Conservation (phyloP, 306 rosid genomes). For the Cercis canadensis region DNA sequence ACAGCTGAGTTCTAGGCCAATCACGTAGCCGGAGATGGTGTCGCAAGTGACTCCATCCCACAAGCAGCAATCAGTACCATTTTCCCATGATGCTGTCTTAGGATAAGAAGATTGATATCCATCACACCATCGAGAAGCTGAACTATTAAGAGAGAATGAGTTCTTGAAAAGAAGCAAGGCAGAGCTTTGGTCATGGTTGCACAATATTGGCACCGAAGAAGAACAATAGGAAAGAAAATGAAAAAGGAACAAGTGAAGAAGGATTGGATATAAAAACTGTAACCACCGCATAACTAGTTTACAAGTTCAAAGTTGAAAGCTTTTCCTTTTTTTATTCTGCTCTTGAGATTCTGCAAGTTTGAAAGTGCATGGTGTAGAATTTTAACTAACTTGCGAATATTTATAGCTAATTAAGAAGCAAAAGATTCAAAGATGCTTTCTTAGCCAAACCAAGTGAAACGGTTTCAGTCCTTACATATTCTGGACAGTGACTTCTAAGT, state of each 20-base stretch:
- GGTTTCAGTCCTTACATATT: no score
- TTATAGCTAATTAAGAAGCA: no score
- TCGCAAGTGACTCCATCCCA: conserved; percentile 34
- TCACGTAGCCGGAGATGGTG: background rate
- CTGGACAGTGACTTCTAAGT: no score
- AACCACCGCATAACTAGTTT: background rate
- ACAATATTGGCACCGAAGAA: background rate
- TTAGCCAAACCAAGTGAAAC: no score
- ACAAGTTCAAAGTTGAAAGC: no score
- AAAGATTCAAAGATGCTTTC: no score
- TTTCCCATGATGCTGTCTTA: conserved; percentile 33
- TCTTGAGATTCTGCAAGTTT: no score
- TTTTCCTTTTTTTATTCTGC: no score
- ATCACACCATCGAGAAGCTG: background rate
- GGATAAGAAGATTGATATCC: background rate
- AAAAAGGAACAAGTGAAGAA: background rate
- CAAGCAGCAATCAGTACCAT: conserved; percentile 14
- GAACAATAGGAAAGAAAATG: background rate
- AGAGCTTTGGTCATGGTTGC: background rate
- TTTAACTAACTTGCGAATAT: no score
- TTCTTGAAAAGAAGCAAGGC: background rate
- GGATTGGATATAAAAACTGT: background rate
- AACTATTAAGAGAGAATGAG: background rate
- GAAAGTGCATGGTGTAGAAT: no score
- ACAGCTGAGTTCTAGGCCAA: conserved; percentile 30